Evolutionary conservation across 441 rosid genomes (phyloP).

Genomic region (Pelargonium myrrhifolium): DNA sequence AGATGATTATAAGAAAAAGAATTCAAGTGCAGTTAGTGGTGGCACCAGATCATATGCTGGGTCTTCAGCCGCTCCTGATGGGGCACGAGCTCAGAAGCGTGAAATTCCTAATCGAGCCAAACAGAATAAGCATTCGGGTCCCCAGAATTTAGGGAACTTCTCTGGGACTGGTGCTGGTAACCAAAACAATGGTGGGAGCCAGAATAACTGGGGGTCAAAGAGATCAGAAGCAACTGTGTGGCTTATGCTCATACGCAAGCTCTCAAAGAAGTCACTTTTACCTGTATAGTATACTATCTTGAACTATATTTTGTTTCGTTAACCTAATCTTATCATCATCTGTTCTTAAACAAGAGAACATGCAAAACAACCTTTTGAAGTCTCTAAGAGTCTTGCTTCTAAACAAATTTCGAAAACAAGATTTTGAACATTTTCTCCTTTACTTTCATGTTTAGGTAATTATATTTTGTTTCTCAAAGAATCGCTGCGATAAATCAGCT

Average conservation of each 20-base stretch:
- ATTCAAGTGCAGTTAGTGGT: slow-evolving; percentile 36
- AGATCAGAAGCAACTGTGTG: slow-evolving; percentile 72
- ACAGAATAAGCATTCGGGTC: slow-evolving; percentile 71
- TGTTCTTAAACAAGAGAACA: neutral
- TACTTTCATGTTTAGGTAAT: slow-evolving; percentile 47
- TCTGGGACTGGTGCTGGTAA: slow-evolving; percentile 32
- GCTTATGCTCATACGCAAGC: slow-evolving; percentile 80
- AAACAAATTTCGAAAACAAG: neutral
- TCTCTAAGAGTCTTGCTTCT: neutral
- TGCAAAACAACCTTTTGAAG: slow-evolving; percentile 1
- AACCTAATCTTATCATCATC: neutral
- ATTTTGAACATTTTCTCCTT: slow-evolving; percentile 1
- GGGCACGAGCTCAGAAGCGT: slow-evolving; percentile 58
- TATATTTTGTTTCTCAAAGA: slow-evolving; percentile 94
- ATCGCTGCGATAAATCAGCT: slow-evolving; percentile 89
- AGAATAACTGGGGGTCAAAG: slow-evolving; percentile 60
- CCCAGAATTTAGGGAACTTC: slow-evolving; percentile 42
- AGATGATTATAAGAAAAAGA: slow-evolving; percentile 70
- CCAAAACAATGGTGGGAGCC: slow-evolving; percentile 50
- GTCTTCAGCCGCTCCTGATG: slow-evolving; percentile 49
- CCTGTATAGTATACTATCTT: slow-evolving; percentile 47
- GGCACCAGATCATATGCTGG: slow-evolving; percentile 37
- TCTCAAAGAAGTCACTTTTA: slow-evolving; percentile 69
- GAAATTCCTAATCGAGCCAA: slow-evolving; percentile 52
- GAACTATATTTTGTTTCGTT: slow-evolving; percentile 5